phyloP scores from a whole-genome alignment of 495 filamentous ascomycete species.

The Neurospora pannonica region DNA sequence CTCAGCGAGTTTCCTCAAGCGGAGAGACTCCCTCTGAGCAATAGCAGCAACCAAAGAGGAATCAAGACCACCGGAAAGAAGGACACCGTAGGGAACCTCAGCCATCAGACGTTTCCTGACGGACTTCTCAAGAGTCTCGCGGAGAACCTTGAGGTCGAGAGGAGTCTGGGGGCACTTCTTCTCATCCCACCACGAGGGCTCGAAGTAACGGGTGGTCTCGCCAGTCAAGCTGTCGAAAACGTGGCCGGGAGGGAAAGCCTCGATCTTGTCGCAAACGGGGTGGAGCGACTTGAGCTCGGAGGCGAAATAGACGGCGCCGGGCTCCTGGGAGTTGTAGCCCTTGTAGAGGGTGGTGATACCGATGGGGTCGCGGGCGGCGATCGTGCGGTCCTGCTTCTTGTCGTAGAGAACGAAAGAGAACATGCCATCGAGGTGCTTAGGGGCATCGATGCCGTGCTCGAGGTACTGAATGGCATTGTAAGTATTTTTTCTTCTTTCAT shows the following conservation, averaged over 20 bases:
- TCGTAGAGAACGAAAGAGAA: constrained; percentile 98
- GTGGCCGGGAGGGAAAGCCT: constrained; percentile 89
- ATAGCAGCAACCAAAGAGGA: constrained; percentile 93
- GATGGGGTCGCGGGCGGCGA: constrained; percentile 93
- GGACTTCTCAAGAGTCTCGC: constrained; percentile 75
- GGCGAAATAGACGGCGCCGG: constrained; percentile 84
- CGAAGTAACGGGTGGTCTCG: constrained; percentile 72
- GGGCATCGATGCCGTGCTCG: constrained; percentile 84
- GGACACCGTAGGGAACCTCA: constrained; percentile 93
- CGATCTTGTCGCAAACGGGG: constrained; percentile 90
- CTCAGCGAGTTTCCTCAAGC: constrained; percentile 53
- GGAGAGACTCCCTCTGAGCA: constrained; percentile 81
- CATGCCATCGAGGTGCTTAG: constrained; percentile 96
- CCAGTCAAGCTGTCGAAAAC: constrained; percentile 88
- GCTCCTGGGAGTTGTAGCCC: constrained; percentile 74
- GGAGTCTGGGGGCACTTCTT: constrained; percentile 65
- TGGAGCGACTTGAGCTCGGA: constrained; percentile 92
- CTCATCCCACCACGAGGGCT: constrained; percentile 89
- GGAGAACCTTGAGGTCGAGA: constrained; percentile 69
- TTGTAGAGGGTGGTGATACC: constrained; percentile 97
- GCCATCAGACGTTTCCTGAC: constrained; percentile 97
- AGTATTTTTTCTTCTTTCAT: not conserved
- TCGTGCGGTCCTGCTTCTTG: constrained; percentile 77
- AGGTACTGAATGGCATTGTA: constrained; percentile 53
- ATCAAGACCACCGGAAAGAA: constrained; percentile 91